Evolutionary conservation across 129 eudicot genomes (phyloP).

Genomic region (Escallonia herrerae): DNA sequence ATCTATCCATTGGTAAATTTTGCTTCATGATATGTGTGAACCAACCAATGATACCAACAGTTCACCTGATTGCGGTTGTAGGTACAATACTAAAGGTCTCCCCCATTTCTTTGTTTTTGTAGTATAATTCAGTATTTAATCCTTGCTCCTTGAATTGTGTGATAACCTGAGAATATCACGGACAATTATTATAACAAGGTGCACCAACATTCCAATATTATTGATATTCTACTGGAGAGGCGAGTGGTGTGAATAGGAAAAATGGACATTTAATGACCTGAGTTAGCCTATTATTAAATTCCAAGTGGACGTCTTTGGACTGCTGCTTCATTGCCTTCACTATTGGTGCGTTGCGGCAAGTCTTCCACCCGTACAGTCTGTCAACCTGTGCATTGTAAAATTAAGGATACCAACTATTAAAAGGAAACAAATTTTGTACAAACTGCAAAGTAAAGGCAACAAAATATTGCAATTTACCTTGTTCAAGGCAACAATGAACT

Average conservation of each 20-base stretch:
- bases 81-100: constrained; percentile 94
- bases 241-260: not conserved
- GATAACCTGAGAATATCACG: constrained; percentile 39
- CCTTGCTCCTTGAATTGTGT: constrained; percentile 95
- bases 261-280: constrained; percentile 27
- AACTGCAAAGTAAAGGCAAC: not conserved
- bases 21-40: not conserved
- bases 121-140: constrained; percentile 81
- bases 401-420: constrained; percentile 8
- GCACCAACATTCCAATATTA: not conserved
- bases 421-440: constrained; percentile 1
- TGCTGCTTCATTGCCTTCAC: constrained; percentile 84
- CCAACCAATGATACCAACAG: not conserved
- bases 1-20: not conserved
- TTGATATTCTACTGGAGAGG: too few relatives aligned
- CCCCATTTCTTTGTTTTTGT: constrained; percentile 84
- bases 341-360: constrained; percentile 84
- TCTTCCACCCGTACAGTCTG: constrained; percentile 87
- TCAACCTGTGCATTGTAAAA: constrained; percentile 51
- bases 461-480: constrained; percentile 38
- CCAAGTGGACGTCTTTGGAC: constrained; percentile 63
- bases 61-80: constrained; percentile 85
- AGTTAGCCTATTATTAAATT: constrained; percentile 64
- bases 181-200: constrained; percentile 12
- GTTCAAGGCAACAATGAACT: constrained; percentile 87